These are phyloP conservation scores for Phytophthora pseudosyringae DNA, from an alignment of 352 stramenopile genomes.

Conservation along the genomic window DNA sequence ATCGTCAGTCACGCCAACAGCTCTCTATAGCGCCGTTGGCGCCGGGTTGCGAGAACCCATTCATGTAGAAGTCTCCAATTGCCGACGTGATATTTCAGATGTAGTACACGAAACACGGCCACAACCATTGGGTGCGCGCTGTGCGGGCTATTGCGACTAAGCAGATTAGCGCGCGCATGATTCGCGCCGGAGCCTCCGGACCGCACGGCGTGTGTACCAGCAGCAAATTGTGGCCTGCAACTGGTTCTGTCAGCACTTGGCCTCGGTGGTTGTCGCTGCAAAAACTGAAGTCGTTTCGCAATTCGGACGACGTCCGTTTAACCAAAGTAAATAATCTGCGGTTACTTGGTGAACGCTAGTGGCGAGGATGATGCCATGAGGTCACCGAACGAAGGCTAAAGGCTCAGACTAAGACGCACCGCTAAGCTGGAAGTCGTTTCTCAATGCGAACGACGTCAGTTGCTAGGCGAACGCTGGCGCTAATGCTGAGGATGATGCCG, in stretches of 20 bases:
- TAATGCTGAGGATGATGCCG: constrained; percentile 12
- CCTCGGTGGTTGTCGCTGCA: background rate
- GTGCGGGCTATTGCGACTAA: constrained; percentile 3
- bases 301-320: background rate
- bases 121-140: constrained; percentile 21
- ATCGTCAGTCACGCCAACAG: background rate
- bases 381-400: background rate
- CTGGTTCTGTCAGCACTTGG: background rate
- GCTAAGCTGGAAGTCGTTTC: background rate
- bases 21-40: background rate
- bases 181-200: constrained; percentile 13
- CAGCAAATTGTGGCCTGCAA: constrained; percentile 4
- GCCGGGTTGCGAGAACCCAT: constrained; percentile 5
- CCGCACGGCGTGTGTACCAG: constrained; percentile 2
- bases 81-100: constrained; percentile 9
- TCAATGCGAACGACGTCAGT: constrained; percentile 1
- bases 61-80: background rate
- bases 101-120: background rate
- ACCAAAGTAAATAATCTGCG: too few species aligned
- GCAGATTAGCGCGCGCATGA: constrained; percentile 3
- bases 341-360: background rate
- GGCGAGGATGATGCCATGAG: constrained; percentile 10
- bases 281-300: background rate
- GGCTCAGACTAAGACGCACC: too few species aligned
- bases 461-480: background rate